Evolutionary conservation across 345 rosid genomes (phyloP).

Genomic region (Lepidium africanum): DNA sequence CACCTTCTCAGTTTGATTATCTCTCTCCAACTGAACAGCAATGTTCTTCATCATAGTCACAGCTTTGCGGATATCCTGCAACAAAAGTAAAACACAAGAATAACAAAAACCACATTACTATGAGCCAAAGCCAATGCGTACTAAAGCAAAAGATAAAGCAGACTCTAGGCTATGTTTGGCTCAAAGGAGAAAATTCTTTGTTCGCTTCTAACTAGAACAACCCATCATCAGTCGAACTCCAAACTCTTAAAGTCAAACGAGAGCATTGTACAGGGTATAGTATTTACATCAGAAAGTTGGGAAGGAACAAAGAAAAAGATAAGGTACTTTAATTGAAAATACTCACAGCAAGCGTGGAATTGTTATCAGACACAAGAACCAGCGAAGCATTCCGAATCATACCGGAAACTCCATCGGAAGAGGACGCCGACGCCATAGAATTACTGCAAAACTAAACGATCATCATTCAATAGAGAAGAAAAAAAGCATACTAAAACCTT

Average conservation of each 20-base stretch:
- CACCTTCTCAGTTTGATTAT: constrained; percentile 60
- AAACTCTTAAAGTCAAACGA: too few relatives aligned
- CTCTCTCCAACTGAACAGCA: constrained; percentile 71
- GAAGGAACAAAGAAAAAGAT: background rate
- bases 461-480: background rate
- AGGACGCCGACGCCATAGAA: constrained; percentile 41
- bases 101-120: background rate
- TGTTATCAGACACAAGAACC: constrained; percentile 43
- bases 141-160: background rate
- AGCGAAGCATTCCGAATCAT: constrained; percentile 46
- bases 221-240: background rate
- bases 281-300: background rate
- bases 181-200: background rate
- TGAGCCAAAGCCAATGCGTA: background rate
- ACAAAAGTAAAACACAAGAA: constrained; percentile 1
- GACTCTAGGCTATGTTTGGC: background rate
- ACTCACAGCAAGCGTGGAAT: constrained; percentile 49
- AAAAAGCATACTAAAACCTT: background rate
- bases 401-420: constrained; percentile 34
- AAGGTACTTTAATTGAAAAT: background rate
- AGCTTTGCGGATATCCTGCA: constrained; percentile 69
- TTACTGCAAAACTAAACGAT: background rate
- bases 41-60: constrained; percentile 54
- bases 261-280: background rate
- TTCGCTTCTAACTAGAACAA: background rate